phyloP scores from a whole-genome alignment of 1,139 yeast genomes.

The Sugiyamaella neomexicana region DNA sequence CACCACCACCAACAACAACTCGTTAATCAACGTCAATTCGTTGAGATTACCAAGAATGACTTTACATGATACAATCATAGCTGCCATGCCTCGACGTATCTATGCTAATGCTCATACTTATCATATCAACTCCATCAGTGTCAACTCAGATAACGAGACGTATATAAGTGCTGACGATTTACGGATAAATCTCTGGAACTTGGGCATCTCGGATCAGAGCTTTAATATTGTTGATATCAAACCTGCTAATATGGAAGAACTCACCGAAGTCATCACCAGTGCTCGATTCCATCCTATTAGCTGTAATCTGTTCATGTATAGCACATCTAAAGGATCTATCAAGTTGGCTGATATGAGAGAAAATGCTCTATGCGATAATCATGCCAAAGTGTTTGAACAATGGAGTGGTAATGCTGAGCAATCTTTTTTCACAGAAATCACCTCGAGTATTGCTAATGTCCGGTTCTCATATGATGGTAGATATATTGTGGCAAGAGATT shows the following conservation, averaged over 20 bases:
- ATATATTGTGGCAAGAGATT: constrained; percentile 93
- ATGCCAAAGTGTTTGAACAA: constrained; percentile 86
- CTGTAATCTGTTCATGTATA: constrained; percentile 94
- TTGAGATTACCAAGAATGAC: constrained; percentile 84
- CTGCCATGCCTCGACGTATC: constrained; percentile 90
- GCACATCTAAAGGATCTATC: constrained; percentile 95
- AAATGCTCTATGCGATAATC: constrained; percentile 89
- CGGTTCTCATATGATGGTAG: constrained; percentile 91
- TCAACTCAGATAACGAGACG: constrained; percentile 95
- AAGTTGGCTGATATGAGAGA: constrained; percentile 96
- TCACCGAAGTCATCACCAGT: constrained; percentile 97
- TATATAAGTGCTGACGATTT: constrained; percentile 92
- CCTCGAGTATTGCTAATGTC: constrained; percentile 91
- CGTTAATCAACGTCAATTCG: constrained; percentile 35
- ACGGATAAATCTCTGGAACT: constrained; percentile 93
- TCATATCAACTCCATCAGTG: constrained; percentile 93
- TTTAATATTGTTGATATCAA: constrained; percentile 95
- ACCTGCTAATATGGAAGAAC: constrained; percentile 98
- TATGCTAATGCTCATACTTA: constrained; percentile 97
- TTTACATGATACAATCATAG: constrained; percentile 89
- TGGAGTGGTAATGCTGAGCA: constrained; percentile 90
- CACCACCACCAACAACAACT: constrained; percentile 20
- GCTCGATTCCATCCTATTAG: constrained; percentile 94
- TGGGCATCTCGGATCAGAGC: constrained; percentile 91
- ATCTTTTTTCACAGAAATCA: constrained; percentile 95